phyloP scores from a whole-genome alignment of 148 eudicot genomes.

The Rhododendron griersonianum region DNA sequence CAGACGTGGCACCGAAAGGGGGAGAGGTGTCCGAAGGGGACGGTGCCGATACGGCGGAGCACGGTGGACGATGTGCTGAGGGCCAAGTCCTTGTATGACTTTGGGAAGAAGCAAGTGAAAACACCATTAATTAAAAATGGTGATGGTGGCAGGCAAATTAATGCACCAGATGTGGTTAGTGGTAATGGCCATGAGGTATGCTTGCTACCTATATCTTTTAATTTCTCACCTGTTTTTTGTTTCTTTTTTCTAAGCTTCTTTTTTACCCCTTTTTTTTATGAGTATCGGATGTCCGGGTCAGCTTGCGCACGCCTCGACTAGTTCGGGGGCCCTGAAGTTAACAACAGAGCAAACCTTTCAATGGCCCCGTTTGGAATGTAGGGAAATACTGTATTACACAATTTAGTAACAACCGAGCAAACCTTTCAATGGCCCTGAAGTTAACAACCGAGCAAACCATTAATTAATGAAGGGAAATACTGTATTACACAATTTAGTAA shows the following conservation, averaged over 20 bases:
- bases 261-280: neutral
- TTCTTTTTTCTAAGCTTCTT: neutral
- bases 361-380: neutral
- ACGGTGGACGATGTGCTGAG: constrained; percentile 69
- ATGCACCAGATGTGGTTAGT: constrained; percentile 80
- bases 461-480: too few relatives aligned
- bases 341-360: too few relatives aligned
- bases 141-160: constrained; percentile 18
- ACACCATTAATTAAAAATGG: constrained; percentile 19
- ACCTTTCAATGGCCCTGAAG: too few relatives aligned
- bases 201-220: neutral
- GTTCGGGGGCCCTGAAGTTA: too few relatives aligned
- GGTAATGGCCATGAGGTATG: constrained; percentile 96
- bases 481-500: too few relatives aligned
- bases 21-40: constrained; percentile 70
- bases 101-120: constrained; percentile 56
- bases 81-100: constrained; percentile 85
- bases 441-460: too few relatives aligned
- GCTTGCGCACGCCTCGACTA: neutral
- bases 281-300: neutral
- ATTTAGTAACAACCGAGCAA: too few relatives aligned
- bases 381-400: too few relatives aligned
- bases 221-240: neutral
- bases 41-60: constrained; percentile 80
- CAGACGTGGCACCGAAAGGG: constrained; percentile 74